Base-by-base conservation (phyloP, 805 yeast species). In the Candida sithepensis region DNA sequence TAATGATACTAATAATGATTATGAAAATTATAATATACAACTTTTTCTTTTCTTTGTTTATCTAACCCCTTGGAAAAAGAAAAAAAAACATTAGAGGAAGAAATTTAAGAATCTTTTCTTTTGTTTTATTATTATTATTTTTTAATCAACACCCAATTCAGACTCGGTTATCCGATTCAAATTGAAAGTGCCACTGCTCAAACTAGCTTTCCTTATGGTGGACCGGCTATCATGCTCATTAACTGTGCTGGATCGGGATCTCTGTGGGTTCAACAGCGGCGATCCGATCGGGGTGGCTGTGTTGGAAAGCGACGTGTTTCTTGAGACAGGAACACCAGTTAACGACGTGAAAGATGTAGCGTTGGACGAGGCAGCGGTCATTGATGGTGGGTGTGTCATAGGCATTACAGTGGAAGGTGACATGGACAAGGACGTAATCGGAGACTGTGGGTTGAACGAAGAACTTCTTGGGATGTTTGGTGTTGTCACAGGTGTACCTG, bases 221-320 rank as follows among this genome's bases (percentile, higher is more conserved):
- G 43, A 40, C 26, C 45, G 49, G 28, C 13, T 22, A 19, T 57
- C 57, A 39, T 54, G 54, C 21, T 58, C 62, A 40, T 49, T 54
- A 9, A 57, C 42, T 2, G 64, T 59, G 40, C 59, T 55, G 9
- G 61, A 51, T 24, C 64, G 45, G 9, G 62, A 58, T 20, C 60
- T 46, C 32, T 46, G 51, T 8, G 50, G 41, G 21, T 48, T 49
- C 32, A 47, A 37, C n/a, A 45, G 18, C 4, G 53, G 54, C 10
- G 55, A 47, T 18, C 49, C 38, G 8, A 46, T 19, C 3, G 56
- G 53, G 8, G 55, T 44, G n/a, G 28, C 10, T 22, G 30, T 18
- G 18, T 18, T 34, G 4, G 38, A n/a, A 7, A 34, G 16, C 16
- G 38, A 34, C 18, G 10, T 13, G 18, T 12, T 34, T 5, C 21